These are phyloP conservation scores for Mycena floridula DNA, from an alignment of 768 basidiomycete species.

Conservation along the genomic window DNA sequence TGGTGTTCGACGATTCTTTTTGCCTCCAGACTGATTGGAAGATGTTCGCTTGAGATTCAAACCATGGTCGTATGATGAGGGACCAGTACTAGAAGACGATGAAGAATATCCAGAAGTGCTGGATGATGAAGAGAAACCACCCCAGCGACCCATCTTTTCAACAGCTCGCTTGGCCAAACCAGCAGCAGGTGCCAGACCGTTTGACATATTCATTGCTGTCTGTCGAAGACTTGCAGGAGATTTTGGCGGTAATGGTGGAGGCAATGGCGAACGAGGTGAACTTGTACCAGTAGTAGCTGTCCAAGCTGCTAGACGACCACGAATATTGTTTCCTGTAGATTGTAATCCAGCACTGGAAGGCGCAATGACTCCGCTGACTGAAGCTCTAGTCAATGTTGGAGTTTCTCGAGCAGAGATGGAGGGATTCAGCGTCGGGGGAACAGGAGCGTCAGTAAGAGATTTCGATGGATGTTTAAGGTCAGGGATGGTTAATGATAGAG, in stretches of 20 bases:
- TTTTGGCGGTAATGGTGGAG: conserved; percentile 13
- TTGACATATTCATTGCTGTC: conserved; percentile 70
- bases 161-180: conserved; percentile 74
- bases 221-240: conserved; percentile 35
- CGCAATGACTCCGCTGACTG: conserved; percentile 36
- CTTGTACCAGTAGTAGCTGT: conserved; percentile 22
- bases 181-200: conserved; percentile 62
- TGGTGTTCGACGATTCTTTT: conserved; percentile 45
- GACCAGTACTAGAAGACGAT: conserved; percentile 37
- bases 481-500: conserved; percentile 20
- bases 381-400: conserved; percentile 34
- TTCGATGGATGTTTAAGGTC: conserved; percentile 26
- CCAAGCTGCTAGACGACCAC: conserved; percentile 44
- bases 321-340: conserved; percentile 35
- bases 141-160: conserved; percentile 68
- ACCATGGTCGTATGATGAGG: conserved; percentile 30
- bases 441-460: conserved; percentile 26
- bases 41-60: conserved; percentile 31
- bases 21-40: conserved; percentile 33
- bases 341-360: conserved; percentile 26
- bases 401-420: conserved; percentile 23
- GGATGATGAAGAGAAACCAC: conserved; percentile 40
- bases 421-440: conserved; percentile 17
- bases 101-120: conserved; percentile 41
- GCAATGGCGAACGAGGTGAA: conserved; percentile 10